Conservation (phyloP, 192 early-diverging fungal species). For the Coemansia sp. region DNA sequence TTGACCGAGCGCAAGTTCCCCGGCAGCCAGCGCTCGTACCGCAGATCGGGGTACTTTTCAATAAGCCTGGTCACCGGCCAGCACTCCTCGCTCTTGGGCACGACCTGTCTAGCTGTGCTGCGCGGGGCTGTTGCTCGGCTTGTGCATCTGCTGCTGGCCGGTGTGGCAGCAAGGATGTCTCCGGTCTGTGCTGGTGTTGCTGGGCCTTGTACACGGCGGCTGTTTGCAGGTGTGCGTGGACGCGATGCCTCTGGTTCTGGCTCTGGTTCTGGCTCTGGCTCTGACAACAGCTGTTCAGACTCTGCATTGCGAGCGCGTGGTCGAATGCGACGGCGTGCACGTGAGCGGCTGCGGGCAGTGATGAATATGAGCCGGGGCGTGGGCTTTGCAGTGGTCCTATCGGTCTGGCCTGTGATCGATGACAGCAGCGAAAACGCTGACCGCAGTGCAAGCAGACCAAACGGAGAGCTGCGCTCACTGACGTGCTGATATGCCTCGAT, state of each 20-base stretch:
- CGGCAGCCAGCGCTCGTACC: constrained; percentile 42
- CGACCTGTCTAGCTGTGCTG: constrained; percentile 20
- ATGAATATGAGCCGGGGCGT: background rate
- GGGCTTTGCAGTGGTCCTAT: background rate
- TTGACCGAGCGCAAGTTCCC: constrained; percentile 14
- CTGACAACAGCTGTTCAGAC: too few species aligned
- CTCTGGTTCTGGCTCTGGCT: too few species aligned
- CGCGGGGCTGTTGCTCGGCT: constrained; percentile 6
- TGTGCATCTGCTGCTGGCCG: background rate
- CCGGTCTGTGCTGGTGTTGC: too few species aligned
- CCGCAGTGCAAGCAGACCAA: background rate
- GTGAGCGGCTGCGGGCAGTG: background rate
- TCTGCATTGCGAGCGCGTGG: too few species aligned
- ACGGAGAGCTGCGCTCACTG: constrained; percentile 1
- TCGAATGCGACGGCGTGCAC: background rate
- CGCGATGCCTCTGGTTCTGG: too few species aligned
- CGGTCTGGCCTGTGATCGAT: background rate
- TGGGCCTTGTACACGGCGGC: too few species aligned
- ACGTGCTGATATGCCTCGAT: background rate
- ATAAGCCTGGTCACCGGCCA: constrained; percentile 36
- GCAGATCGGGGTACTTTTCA: constrained; percentile 34
- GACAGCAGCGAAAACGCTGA: background rate
- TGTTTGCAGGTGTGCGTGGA: too few species aligned
- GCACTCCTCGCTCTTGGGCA: constrained; percentile 33
- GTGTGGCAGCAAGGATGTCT: background rate